phyloP scores from a whole-genome alignment of 2,329 filamentous ascomycete genomes.

The Pseudocercospora cruenta region DNA sequence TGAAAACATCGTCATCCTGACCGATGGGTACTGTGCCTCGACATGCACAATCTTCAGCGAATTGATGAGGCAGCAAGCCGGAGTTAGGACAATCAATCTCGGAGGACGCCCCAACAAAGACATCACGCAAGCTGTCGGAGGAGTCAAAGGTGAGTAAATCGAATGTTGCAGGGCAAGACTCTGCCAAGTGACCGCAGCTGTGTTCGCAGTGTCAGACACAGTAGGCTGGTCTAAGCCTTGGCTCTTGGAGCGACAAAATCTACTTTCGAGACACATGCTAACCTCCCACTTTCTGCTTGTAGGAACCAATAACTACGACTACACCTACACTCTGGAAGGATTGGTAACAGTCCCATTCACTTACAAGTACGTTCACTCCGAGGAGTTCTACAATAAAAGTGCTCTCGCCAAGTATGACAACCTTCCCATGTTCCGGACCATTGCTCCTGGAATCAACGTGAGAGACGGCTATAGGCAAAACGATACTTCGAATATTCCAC shows the following conservation, averaged over 20 bases:
- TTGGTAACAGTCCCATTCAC: slow-evolving; percentile 29
- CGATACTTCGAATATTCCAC: slow-evolving; percentile 46
- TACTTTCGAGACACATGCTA: too few species aligned
- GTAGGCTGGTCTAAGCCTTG: too few species aligned
- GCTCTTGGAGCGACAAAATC: too few species aligned
- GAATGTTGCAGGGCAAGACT: too few species aligned
- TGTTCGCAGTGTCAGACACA: too few species aligned
- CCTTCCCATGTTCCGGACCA: slow-evolving; percentile 31
- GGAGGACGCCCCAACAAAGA: slow-evolving; percentile 47
- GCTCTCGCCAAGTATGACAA: slow-evolving; percentile 35
- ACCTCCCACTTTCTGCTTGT: too few species aligned
- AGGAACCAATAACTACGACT: slow-evolving; percentile 38
- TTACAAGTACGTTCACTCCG: slow-evolving; percentile 28
- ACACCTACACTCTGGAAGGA: slow-evolving; percentile 28
- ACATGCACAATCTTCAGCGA: slow-evolving; percentile 54
- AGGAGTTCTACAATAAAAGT: slow-evolving; percentile 35
- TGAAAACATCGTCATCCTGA: slow-evolving; percentile 60
- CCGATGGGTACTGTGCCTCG: slow-evolving; percentile 51
- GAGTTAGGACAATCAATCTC: slow-evolving; percentile 47
- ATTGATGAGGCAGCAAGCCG: slow-evolving; percentile 50
- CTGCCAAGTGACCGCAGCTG: too few species aligned
- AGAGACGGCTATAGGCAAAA: slow-evolving; percentile 39
- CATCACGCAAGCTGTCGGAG: slow-evolving; percentile 51
- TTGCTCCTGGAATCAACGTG: slow-evolving; percentile 33
- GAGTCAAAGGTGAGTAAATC: slow-evolving; percentile 43